These are phyloP conservation scores for Diddensiella santjacobensis DNA, from an alignment of 805 yeast genomes.

Conservation along the genomic window DNA sequence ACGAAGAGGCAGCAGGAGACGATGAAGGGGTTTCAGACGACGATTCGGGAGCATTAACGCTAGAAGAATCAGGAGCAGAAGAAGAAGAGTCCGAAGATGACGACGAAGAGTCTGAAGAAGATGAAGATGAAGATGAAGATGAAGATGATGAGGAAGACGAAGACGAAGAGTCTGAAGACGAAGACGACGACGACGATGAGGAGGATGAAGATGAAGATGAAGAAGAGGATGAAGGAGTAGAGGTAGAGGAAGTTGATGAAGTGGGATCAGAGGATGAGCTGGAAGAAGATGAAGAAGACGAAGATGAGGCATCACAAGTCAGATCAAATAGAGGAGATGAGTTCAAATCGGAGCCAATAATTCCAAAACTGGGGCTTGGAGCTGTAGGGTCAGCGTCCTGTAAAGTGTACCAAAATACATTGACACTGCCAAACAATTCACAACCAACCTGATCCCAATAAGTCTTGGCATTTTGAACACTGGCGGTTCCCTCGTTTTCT, in stretches of 20 bases:
- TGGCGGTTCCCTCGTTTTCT: constrained; percentile 58
- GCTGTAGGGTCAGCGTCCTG: constrained; percentile 17
- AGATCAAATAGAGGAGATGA: constrained; percentile 19
- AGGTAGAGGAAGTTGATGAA: constrained; percentile 11
- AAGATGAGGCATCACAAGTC: constrained; percentile 16
- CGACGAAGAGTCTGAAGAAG: constrained; percentile 4
- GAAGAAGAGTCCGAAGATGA: constrained; percentile 11
- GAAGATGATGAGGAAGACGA: constrained; percentile 3
- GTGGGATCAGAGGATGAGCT: constrained; percentile 4
- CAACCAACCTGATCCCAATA: constrained; percentile 81
- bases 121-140: neutral
- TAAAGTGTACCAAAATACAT: constrained; percentile 24
- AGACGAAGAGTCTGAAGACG: constrained; percentile 11
- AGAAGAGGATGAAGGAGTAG: constrained; percentile 17
- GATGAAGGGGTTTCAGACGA: constrained; percentile 13
- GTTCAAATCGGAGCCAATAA: constrained; percentile 16
- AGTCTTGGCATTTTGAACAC: constrained; percentile 58
- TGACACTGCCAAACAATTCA: constrained; percentile 24
- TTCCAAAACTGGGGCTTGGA: constrained; percentile 22
- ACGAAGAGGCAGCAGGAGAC: constrained; percentile 8
- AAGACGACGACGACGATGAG: constrained; percentile 4
- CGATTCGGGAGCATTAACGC: constrained; percentile 9
- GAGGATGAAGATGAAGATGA: constrained; percentile 15
- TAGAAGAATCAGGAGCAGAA: constrained; percentile 8
- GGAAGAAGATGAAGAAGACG: constrained; percentile 13